Percentiles rank a stretch among this genome's conserved stretches.
These are phyloP conservation scores for Fusarium camptoceras DNA, from an alignment of 2,329 filamentous ascomycete species.

Conservation along the genomic window DNA sequence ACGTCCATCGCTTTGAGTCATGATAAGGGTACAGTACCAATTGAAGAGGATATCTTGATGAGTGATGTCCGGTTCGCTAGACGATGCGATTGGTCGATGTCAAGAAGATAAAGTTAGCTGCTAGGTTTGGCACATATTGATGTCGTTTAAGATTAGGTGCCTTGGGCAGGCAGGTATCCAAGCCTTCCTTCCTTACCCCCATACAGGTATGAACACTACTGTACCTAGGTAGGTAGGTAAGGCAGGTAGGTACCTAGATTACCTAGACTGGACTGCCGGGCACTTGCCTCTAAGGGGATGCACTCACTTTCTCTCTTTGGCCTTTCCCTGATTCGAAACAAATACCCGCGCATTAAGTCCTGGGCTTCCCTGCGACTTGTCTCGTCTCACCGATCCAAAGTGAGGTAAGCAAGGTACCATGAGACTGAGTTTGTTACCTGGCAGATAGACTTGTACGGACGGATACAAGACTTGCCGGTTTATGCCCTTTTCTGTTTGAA, in stretches of 20 bases:
- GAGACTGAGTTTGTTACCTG: conserved; percentile 6
- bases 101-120: neutral
- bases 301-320: neutral
- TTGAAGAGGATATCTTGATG: neutral
- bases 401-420: conserved; percentile 20
- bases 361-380: conserved; percentile 33
- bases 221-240: no score
- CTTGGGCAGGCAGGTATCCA: neutral
- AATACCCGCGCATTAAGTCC: conserved; percentile 29
- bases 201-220: neutral
- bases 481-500: conserved; percentile 11
- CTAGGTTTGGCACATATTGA: neutral
- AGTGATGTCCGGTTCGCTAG: neutral
- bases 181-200: neutral
- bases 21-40: neutral
- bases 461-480: conserved; percentile 26
- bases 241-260: neutral
- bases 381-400: conserved; percentile 31
- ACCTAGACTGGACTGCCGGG: conserved; percentile 6
- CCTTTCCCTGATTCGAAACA: conserved; percentile 37
- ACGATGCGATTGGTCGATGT: conserved; percentile 20
- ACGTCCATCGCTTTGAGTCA: neutral
- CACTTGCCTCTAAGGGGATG: conserved; percentile 9
- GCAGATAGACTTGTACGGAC: conserved; percentile 15
- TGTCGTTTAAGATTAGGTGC: neutral